Conservation (phyloP, 768 basidiomycete genomes). For the Pisolithus sp. region DNA sequence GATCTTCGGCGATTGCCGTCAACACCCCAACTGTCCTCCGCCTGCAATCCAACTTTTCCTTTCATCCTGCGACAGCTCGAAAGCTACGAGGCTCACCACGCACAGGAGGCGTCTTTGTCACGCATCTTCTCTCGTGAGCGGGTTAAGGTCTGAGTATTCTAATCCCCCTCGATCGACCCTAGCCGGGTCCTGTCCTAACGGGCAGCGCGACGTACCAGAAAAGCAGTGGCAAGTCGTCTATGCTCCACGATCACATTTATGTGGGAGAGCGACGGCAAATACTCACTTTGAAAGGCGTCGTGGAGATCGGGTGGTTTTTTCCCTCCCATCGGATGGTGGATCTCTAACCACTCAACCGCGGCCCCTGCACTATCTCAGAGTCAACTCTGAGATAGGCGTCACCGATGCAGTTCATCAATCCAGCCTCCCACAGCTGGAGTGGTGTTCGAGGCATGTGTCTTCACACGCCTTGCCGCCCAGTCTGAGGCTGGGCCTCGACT, state of each 20-base stretch:
- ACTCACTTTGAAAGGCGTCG: constrained; percentile 46
- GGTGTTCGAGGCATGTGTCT: no score
- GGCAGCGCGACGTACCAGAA: constrained; percentile 61
- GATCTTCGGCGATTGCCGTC: no score
- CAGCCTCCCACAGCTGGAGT: no score
- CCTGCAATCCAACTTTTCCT: no score
- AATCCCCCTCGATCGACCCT: constrained; percentile 56
- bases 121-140: constrained; percentile 46
- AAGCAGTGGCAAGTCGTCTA: constrained; percentile 31
- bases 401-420: no score
- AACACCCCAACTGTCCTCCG: no score
- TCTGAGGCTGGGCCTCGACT: neutral
- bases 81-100: constrained; percentile 63
- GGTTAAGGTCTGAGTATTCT: constrained; percentile 74
- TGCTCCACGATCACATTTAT: constrained; percentile 23
- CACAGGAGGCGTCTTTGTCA: constrained; percentile 33
- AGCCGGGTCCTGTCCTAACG: constrained; percentile 51
- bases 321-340: neutral
- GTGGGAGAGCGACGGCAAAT: constrained; percentile 8
- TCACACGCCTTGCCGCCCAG: neutral
- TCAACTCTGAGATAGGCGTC: no score
- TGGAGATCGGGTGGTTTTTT: constrained; percentile 40
- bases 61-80: constrained; percentile 28
- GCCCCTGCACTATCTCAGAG: neutral
- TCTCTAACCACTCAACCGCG: constrained; percentile 3